Conservation (phyloP, 495 filamentous ascomycete species). For the Penicillium turbatum region DNA sequence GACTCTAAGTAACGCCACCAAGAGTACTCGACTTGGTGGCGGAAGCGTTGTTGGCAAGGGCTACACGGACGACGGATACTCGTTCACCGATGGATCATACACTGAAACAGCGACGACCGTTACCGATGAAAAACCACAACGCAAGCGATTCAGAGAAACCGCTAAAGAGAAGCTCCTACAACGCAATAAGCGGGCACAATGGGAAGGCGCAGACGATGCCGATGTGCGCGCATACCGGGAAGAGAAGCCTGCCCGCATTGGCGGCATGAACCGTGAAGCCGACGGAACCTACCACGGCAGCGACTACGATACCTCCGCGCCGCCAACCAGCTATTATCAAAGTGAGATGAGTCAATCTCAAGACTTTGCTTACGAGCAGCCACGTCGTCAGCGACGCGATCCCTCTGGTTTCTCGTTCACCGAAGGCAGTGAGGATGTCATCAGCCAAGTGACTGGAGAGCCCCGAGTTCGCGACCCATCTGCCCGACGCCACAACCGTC, state of each 20-base stretch:
- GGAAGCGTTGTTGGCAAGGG: conserved; percentile 66
- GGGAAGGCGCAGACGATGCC: conserved; percentile 60
- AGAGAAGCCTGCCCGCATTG: conserved; percentile 79
- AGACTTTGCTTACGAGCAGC: conserved; percentile 40
- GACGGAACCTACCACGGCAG: conserved; percentile 70
- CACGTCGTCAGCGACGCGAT: conserved; percentile 19
- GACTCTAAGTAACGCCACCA: conserved; percentile 73
- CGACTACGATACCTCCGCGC: conserved; percentile 50
- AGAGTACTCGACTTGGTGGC: conserved; percentile 74
- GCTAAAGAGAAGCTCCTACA: conserved; percentile 39
- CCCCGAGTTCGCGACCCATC: conserved; percentile 39
- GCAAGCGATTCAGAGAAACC: conserved; percentile 34
- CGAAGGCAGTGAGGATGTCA: conserved; percentile 49
- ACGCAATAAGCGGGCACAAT: conserved; percentile 39
- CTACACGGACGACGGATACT: conserved; percentile 53
- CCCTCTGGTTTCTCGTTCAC: conserved; percentile 46
- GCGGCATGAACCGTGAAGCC: conserved; percentile 72
- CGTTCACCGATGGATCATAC: conserved; percentile 44
- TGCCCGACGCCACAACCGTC: conserved; percentile 33
- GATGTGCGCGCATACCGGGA: conserved; percentile 76
- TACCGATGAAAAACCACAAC: conserved; percentile 42
- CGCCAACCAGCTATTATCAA: conserved; percentile 46
- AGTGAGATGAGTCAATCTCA: conserved; percentile 51
- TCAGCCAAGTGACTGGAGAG: conserved; percentile 54
- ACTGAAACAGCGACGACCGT: conserved; percentile 36